phyloP scores from a whole-genome alignment of 2,329 filamentous ascomycete species.

The Hymenoscyphus scutula region DNA sequence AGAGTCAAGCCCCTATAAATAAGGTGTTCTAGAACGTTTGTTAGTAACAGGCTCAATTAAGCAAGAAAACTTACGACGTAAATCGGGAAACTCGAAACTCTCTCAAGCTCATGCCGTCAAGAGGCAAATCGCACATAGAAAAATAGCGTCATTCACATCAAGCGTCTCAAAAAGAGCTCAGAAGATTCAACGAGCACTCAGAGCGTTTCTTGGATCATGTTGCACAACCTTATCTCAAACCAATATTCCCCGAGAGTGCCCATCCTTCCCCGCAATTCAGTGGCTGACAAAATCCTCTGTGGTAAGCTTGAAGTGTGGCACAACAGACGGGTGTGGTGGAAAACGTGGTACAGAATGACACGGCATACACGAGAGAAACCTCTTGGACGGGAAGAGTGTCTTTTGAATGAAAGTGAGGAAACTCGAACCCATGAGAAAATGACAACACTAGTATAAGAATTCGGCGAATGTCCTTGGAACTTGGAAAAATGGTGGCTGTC shows the following conservation, averaged over 20 bases:
- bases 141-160: neutral
- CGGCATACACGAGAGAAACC: neutral
- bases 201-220: neutral
- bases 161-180: neutral
- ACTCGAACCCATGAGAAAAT: neutral
- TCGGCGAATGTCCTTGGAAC: neutral
- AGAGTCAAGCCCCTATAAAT: no score
- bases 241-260: neutral
- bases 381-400: neutral
- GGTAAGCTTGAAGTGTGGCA: neutral
- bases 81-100: neutral
- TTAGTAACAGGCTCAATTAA: no score
- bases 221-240: conserved; percentile 1
- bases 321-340: neutral
- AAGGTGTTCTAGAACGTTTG: no score
- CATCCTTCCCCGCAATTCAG: neutral
- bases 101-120: neutral
- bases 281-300: neutral
- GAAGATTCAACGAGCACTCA: neutral
- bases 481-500: neutral
- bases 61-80: neutral
- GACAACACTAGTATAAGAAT: neutral
- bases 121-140: neutral
- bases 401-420: neutral
- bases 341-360: neutral